Base-by-base conservation (phyloP, 805 yeast genomes). In the Metschnikowia aberdeeniae region DNA sequence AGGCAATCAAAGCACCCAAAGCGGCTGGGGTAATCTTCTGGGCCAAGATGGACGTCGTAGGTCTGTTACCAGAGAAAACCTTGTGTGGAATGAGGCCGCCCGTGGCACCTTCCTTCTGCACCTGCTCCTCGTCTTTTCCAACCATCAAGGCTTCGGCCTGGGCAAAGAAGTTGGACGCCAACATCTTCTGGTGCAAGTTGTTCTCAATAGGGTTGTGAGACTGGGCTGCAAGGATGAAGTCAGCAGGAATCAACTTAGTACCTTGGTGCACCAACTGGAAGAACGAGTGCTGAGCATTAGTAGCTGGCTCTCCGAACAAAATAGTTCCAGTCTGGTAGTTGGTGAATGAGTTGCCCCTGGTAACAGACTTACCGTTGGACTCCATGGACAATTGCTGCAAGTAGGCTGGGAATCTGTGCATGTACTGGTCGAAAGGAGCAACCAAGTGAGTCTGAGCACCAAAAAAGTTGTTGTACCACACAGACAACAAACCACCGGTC, bases 251-350 rank as follows among this genome's bases (percentile, higher is more conserved):
- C 66, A 90, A 76, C 76, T 93, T 93, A 55, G 98, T 89, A 67
- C 99, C 99, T 77, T 93, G 99, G 75, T 93, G 99, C 48, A 93
- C 96, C 71, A 93, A 81, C 76, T 93, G 99, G 92, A 93, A 93
- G 86, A 93, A 93, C 29, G 97, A 90, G 75, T 93, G 99, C 77
- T 93, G 99, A 45, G 99, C 95, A 69, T 93, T 93, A 49, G 99
- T 93, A 53, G 96, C 93, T 64, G 99, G 98, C 76, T 93, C 99
- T 64, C 99, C 99, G 62, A 93, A 93, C 61, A 93, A 75, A 53
- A 93, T 89, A 50, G 96, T 78, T 59, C 99, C 99, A 40, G 98
- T 92, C 62, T 93, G 89, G 79, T 93, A 93, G 76, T 83, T 81
- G 65, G 96, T 89, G 75, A 84, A 89, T 55, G 80, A 83, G 64